Base-by-base conservation (phyloP, 2,329 filamentous ascomycete species). In the Xylaria hypoxylon region DNA sequence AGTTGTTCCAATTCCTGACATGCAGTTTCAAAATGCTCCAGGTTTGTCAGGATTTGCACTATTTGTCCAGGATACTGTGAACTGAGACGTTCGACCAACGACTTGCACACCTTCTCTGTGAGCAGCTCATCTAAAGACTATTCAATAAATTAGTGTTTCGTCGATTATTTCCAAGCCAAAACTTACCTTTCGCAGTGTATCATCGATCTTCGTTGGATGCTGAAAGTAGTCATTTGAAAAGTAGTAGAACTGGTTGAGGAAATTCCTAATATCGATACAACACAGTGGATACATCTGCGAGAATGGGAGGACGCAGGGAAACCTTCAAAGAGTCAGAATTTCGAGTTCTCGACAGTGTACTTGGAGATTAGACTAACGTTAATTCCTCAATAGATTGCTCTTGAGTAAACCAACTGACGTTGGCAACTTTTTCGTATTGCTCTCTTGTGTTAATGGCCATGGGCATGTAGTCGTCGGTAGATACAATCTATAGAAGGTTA, bases 381-480 rank as follows among this genome's bases (percentile, higher is more conserved):
- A 97, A 86, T 72, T 96, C 89, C 67, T 94, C 89, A 33, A 87
- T 81, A 19, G 89, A 82, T 73, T 92, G 93, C 35, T 97, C 93
- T 48, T 94, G 94, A 0, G 88, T 90, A 78, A 97, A 98, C 95
- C 95, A 99, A 80, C 92, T 97, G 67, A 98, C 94, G 68, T 94
- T 96, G 70, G 97, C 88, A 40, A 99, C 95, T 75, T 97, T 97
- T 74, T 96, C 93, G 76, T 97, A 98, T 75, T 98, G 94, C 73
- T 97, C 94, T 17, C 86, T 80, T 22, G 91, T 94, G 74, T 94
- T 93, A 77, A 98, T 97, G 1, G 93, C 92, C 96, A 99, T 98
- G 2, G 96, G 96, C 95, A 99, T 99, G 80, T 99, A 99, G 79
- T 99, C 96, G 77, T 99, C 96, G 0, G 93, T 97, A n/a, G 92